Evolutionary conservation across 768 basidiomycete species (phyloP).

Genomic region (Crepidotus variabilis): DNA sequence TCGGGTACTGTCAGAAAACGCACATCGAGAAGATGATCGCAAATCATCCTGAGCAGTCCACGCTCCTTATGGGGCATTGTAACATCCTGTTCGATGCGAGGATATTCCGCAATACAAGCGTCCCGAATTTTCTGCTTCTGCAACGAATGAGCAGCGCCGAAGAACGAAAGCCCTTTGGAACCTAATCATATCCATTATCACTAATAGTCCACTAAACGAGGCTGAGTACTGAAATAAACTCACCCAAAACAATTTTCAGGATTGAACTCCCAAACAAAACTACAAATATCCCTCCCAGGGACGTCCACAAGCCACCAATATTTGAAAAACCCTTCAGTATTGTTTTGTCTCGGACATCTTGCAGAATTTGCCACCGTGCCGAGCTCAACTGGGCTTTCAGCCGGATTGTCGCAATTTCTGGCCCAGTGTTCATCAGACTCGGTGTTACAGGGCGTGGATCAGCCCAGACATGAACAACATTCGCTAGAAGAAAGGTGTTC

Average conservation of each 20-base stretch:
- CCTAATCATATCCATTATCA: no score
- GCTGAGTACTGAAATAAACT: no score
- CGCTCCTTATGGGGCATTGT: background rate
- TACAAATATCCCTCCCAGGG: constrained; percentile 3
- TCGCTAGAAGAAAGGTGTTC: background rate
- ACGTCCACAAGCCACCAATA: constrained; percentile 9
- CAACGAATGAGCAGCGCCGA: constrained; percentile 2
- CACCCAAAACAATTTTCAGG: constrained; percentile 3
- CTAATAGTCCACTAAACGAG: no score
- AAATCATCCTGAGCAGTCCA: background rate
- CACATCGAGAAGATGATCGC: constrained; percentile 2
- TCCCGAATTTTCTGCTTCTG: background rate
- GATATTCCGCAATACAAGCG: background rate
- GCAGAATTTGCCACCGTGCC: background rate
- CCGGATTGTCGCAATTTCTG: background rate
- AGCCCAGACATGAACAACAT: background rate
- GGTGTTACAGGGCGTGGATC: background rate
- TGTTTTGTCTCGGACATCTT: constrained; percentile 6
- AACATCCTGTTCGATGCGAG: background rate
- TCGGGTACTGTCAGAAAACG: background rate
- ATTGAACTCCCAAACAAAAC: constrained; percentile 6
- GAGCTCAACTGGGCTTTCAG: background rate
- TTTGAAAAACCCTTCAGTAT: constrained; percentile 1
- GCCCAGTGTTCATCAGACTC: background rate
- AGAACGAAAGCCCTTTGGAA: background rate